These are phyloP conservation scores for Fusarium falciforme DNA, from an alignment of 2,329 filamentous ascomycete genomes.

Conservation along the genomic window DNA sequence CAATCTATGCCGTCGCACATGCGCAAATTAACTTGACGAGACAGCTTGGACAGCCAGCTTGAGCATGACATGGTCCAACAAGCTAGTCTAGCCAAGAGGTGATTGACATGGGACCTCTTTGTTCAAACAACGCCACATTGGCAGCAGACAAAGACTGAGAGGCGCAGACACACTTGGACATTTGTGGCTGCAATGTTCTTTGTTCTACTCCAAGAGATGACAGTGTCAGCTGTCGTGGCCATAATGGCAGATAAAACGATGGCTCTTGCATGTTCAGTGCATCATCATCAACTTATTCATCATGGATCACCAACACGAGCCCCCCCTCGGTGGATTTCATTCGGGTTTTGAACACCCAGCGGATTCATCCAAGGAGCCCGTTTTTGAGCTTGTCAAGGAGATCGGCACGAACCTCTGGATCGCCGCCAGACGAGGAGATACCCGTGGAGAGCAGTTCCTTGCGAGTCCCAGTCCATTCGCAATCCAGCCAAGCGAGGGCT, in stretches of 20 bases:
- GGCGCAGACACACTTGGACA: constrained; percentile 1
- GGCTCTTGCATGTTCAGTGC: constrained; percentile 1
- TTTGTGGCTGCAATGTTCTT: constrained; percentile 26
- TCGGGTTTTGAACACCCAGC: neutral
- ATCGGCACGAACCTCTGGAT: constrained; percentile 47
- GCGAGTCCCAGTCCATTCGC: constrained; percentile 35
- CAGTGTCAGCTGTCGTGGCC: neutral
- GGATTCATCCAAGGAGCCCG: constrained; percentile 7
- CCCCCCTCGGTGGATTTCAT: neutral
- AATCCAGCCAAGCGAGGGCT: constrained; percentile 14
- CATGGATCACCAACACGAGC: constrained; percentile 10
- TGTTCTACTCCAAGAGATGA: constrained; percentile 25
- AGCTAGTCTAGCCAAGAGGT: neutral
- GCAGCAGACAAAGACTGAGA: constrained; percentile 29
- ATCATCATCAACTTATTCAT: neutral
- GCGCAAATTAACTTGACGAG: neutral
- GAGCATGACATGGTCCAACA: neutral
- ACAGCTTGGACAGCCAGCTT: neutral
- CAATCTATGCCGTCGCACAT: constrained; percentile 12
- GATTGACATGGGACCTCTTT: constrained; percentile 9
- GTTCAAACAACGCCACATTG: constrained; percentile 10
- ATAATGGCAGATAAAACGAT: neutral
- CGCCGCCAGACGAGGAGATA: constrained; percentile 42
- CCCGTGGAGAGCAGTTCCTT: constrained; percentile 49
- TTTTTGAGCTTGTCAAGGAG: constrained; percentile 47